phyloP scores from a whole-genome alignment of 1,139 yeast genomes.

The Lizanozyma gosingica region DNA sequence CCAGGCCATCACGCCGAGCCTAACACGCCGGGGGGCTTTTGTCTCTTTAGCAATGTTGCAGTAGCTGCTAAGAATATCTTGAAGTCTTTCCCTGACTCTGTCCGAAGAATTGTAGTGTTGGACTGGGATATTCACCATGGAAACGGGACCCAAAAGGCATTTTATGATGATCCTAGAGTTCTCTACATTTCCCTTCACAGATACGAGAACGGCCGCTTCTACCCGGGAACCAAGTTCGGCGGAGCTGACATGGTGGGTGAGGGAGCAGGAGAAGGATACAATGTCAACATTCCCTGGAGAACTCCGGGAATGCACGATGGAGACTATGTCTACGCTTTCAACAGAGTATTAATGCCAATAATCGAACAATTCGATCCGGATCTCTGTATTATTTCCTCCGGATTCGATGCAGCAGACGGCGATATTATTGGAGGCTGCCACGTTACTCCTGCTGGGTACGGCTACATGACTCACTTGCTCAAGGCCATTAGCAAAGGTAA shows the following conservation, averaged over 20 bases:
- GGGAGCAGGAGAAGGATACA: slow-evolving; percentile 78
- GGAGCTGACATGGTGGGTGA: slow-evolving; percentile 76
- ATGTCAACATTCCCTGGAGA: slow-evolving; percentile 92
- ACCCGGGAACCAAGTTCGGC: slow-evolving; percentile 86
- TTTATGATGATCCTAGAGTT: slow-evolving; percentile 82
- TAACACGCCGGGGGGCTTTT: slow-evolving; percentile 93
- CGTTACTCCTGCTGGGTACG: slow-evolving; percentile 92
- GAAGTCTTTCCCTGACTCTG: slow-evolving; percentile 79
- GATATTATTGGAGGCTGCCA: slow-evolving; percentile 98
- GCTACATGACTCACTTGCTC: slow-evolving; percentile 89
- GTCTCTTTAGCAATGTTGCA: slow-evolving; percentile 92
- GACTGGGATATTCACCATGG: slow-evolving; percentile 99
- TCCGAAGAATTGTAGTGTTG: slow-evolving; percentile 69
- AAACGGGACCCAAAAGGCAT: slow-evolving; percentile 93
- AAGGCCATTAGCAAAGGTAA: slow-evolving; percentile 85
- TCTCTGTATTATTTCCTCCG: slow-evolving; percentile 84
- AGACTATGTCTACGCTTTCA: slow-evolving; percentile 89
- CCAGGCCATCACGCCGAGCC: slow-evolving; percentile 99
- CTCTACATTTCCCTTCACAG: slow-evolving; percentile 87
- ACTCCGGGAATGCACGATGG: slow-evolving; percentile 92
- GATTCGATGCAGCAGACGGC: slow-evolving; percentile 98
- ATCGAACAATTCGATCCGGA: slow-evolving; percentile 90
- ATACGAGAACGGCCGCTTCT: slow-evolving; percentile 84
- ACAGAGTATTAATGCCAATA: slow-evolving; percentile 80
- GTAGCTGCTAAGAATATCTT: slow-evolving; percentile 89